phyloP scores from a whole-genome alignment of 2,329 filamentous ascomycete genomes.

The Phoma sp. region DNA sequence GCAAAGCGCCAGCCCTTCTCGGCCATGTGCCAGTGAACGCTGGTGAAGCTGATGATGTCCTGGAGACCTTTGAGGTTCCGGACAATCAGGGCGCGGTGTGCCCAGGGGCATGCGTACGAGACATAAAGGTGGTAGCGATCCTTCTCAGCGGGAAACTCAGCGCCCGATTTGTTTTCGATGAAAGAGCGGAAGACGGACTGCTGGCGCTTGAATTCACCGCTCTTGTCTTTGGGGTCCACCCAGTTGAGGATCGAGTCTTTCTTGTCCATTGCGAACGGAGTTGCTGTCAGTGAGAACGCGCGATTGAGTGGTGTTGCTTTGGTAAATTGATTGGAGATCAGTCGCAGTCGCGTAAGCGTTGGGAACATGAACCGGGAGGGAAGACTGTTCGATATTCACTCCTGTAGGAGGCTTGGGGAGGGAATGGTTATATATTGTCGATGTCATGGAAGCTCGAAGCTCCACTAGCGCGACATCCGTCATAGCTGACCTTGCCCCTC shows the following conservation, averaged over 20 bases:
- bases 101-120: slow-evolving; percentile 94
- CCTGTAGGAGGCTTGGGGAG: background rate
- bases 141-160: slow-evolving; percentile 83
- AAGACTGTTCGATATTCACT: background rate
- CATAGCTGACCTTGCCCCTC: slow-evolving; percentile 26
- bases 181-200: slow-evolving; percentile 80
- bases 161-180: slow-evolving; percentile 74
- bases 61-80: slow-evolving; percentile 91
- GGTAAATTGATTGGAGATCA: slow-evolving; percentile 21
- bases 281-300: slow-evolving; percentile 21
- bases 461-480: slow-evolving; percentile 25
- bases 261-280: slow-evolving; percentile 23
- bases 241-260: slow-evolving; percentile 73
- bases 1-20: slow-evolving; percentile 84
- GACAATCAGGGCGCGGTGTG: slow-evolving; percentile 85
- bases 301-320: slow-evolving; percentile 13
- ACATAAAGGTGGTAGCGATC: slow-evolving; percentile 94
- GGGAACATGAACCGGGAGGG: slow-evolving; percentile 25
- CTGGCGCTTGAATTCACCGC: slow-evolving; percentile 92
- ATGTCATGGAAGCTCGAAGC: slow-evolving; percentile 28
- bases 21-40: slow-evolving; percentile 91
- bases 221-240: slow-evolving; percentile 77
- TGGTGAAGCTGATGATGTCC: slow-evolving; percentile 77
- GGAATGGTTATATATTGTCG: slow-evolving; percentile 25
- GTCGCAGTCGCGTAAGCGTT: slow-evolving; percentile 21